Percentiles rank a stretch among this genome's conserved stretches.
These are phyloP conservation scores for Ophiosphaerella korrae DNA, from an alignment of 2,329 filamentous ascomycete genomes.

Conservation along the genomic window DNA sequence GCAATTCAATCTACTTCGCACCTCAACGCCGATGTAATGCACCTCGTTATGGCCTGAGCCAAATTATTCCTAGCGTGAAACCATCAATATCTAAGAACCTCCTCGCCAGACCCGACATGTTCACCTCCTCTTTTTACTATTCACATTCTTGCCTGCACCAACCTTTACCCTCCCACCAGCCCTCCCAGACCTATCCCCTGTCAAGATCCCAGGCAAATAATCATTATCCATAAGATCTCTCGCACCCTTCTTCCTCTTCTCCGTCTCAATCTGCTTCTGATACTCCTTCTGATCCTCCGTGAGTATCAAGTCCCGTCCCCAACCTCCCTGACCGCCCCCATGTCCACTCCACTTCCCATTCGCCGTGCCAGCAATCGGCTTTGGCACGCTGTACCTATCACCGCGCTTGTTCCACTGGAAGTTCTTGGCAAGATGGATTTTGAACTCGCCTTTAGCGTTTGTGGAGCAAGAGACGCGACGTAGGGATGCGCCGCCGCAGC, in stretches of 20 bases:
- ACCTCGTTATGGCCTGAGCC: neutral
- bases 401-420: conserved; percentile 96
- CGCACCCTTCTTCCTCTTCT: conserved; percentile 67
- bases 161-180: conserved; percentile 73
- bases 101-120: neutral
- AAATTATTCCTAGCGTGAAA: neutral
- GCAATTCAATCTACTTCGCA: neutral
- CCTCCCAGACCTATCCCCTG: conserved; percentile 69
- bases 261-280: conserved; percentile 64
- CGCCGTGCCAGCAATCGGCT: conserved; percentile 79
- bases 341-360: conserved; percentile 72
- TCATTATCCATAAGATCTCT: conserved; percentile 94
- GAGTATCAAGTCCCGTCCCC: conserved; percentile 82
- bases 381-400: conserved; percentile 90
- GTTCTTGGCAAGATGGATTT: conserved; percentile 86
- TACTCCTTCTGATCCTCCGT: conserved; percentile 98
- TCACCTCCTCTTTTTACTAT: conserved; percentile 68
- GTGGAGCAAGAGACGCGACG: conserved; percentile 86
- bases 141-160: conserved; percentile 85
- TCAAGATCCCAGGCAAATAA: conserved; percentile 83
- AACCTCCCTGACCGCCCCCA: conserved; percentile 82
- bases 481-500: conserved; percentile 86
- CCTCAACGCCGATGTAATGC: conserved; percentile 11
- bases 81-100: neutral
- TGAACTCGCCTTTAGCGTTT: conserved; percentile 78